phyloP scores from a whole-genome alignment of 257 asterid genomes.

The Salvia splendens region DNA sequence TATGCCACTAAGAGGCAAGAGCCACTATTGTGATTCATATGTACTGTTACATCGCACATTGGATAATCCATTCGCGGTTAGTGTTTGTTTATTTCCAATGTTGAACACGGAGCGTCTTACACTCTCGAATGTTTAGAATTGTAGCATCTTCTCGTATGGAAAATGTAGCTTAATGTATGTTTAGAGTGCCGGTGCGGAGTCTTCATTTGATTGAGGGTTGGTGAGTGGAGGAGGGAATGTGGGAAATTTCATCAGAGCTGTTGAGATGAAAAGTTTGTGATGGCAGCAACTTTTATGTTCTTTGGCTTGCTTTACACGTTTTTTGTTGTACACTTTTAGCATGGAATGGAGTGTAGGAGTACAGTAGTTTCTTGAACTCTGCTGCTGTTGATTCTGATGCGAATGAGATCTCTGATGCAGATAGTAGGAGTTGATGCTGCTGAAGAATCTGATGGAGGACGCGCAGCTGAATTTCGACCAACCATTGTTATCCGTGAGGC shows the following conservation, averaged over 20 bases:
- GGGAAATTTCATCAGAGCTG: not conserved
- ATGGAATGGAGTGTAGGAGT: not conserved
- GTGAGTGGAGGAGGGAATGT: not conserved
- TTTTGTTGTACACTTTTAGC: not conserved
- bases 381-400: too few species aligned
- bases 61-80: not conserved
- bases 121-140: not conserved
- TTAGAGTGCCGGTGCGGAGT: too few species aligned
- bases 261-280: not conserved
- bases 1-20: not conserved
- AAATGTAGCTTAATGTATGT: not conserved
- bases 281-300: not conserved
- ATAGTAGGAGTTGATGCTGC: conserved; percentile 39
- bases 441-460: conserved; percentile 62
- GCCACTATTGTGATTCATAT: not conserved
- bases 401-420: conserved; percentile 17
- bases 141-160: not conserved
- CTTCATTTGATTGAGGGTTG: too few species aligned
- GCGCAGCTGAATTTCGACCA: conserved; percentile 62
- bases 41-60: not conserved
- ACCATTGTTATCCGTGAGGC: conserved; percentile 76
- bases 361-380: not conserved
- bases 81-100: not conserved
- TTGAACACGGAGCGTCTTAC: too few species aligned
- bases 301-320: not conserved